Percentiles rank a stretch among this genome's conserved stretches.
These are phyloP conservation scores for Harringtonia lauricola DNA, from an alignment of 2,329 filamentous ascomycete genomes.

Conservation along the genomic window DNA sequence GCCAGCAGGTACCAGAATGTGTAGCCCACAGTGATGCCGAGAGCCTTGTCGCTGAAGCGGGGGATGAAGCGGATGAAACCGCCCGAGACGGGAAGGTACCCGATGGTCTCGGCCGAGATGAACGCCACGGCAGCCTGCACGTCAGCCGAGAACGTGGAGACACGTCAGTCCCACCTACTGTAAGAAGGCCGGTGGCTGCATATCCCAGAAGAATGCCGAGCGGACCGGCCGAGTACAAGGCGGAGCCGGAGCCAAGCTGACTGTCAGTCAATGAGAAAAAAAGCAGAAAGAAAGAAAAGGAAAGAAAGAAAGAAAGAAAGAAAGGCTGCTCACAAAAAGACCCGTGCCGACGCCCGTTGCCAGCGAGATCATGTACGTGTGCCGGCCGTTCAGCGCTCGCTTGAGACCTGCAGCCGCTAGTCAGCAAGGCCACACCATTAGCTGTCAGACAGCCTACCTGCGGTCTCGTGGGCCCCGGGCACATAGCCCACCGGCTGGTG, in stretches of 20 bases:
- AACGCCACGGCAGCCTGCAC: conserved; percentile 1
- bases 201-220: conserved; percentile 2
- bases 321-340: background rate
- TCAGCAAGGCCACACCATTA: too few species aligned
- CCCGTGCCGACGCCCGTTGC: conserved; percentile 2
- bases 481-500: background rate
- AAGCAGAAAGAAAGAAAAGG: background rate
- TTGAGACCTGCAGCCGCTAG: background rate
- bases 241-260: conserved; percentile 1
- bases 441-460: background rate
- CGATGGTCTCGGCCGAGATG: conserved; percentile 1
- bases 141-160: too few species aligned
- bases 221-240: background rate
- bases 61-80: conserved; percentile 2
- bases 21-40: conserved; percentile 2
- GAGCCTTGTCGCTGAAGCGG: conserved; percentile 1
- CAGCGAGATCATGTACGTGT: conserved; percentile 5
- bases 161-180: background rate
- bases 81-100: conserved; percentile 1
- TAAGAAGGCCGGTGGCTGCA: background rate
- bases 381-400: background rate
- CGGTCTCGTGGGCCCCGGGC: background rate
- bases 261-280: too few species aligned
- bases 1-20: conserved; percentile 2
- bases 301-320: background rate